Conservation (phyloP, 805 yeast species). For the Saturnispora ahearnii region DNA sequence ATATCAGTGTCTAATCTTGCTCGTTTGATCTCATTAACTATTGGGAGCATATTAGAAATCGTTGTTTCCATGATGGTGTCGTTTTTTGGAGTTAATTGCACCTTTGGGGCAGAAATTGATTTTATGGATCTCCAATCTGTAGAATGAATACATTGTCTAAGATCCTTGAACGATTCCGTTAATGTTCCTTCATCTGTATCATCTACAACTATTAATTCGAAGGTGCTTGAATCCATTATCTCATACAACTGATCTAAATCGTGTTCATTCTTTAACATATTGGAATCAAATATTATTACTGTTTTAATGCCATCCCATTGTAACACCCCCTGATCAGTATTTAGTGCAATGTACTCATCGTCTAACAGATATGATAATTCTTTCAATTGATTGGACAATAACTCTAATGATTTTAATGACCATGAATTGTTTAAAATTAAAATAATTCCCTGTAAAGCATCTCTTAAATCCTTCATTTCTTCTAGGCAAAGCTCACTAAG, state of each 20-base stretch:
- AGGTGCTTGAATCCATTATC: not conserved
- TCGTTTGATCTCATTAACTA: constrained; percentile 1
- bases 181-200: not conserved
- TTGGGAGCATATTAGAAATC: not conserved
- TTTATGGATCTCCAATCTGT: constrained; percentile 1
- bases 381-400: not conserved
- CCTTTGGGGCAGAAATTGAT: not conserved
- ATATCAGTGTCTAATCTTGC: not conserved
- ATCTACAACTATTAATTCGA: not conserved
- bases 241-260: not conserved
- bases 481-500: constrained; percentile 29
- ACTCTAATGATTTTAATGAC: not conserved
- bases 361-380: not conserved
- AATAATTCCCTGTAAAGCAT: constrained; percentile 27
- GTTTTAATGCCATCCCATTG: constrained; percentile 8
- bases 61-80: not conserved
- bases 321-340: not conserved
- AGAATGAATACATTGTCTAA: not conserved
- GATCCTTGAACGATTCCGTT: not conserved
- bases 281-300: not conserved
- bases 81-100: not conserved
- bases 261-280: not conserved
- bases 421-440: not conserved
- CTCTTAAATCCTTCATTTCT: constrained; percentile 37
- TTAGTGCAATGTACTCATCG: not conserved